Evolutionary conservation across 1,284 basidiomycete genomes (phyloP), one percentile per base, ranked within the genome.

Genomic region (Malassezia furfur): DNA sequence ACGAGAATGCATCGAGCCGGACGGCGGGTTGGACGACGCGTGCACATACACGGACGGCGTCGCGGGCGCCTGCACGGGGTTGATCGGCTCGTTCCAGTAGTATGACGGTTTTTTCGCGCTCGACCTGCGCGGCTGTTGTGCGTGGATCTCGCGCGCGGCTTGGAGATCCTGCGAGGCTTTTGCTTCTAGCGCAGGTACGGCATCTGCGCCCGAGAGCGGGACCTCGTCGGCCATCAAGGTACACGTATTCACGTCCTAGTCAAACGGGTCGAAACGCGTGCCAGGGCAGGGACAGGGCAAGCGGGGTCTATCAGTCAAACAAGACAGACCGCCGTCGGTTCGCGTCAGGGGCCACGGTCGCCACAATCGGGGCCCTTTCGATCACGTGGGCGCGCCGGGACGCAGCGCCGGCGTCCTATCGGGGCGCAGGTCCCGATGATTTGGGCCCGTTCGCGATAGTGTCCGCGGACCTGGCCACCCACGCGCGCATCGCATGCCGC

Each of bases 141-240:
- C 45, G 22, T 36, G 30, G 22, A 5, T 34, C 17, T 34, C 45
- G 10, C 45, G 30, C 5, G 45, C 45, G 15, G 31, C 25, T 25
- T 47, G 30, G 12, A 47, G 32, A 19, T 47, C 45, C 30, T 28
- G 32, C 45, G 45, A 47, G n/a, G 45, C 45, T 28, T 35, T 34
- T 5, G 45, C 45, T 19, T 47, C 45, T 14, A 47, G 31, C 5
- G 32, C 32, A 10, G 45, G 40, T 25, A 41, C 32, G 5, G 36
- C 30, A 28, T 43, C 49, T 19, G 37, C 39, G 38, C 30, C 32
- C 30, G 25, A 34, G 9, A 15, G 32, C 43, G 32, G 15, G 12
- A 14, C 43, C 32, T 17, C 12, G 30, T 43, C 17, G 14, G 40
- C n/a, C 40, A 43, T 43, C 25, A 2, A 17, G 43, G 25, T 17